phyloP scores from a whole-genome alignment of 2,329 filamentous ascomycete species.

The Scytalidium lignicola region DNA sequence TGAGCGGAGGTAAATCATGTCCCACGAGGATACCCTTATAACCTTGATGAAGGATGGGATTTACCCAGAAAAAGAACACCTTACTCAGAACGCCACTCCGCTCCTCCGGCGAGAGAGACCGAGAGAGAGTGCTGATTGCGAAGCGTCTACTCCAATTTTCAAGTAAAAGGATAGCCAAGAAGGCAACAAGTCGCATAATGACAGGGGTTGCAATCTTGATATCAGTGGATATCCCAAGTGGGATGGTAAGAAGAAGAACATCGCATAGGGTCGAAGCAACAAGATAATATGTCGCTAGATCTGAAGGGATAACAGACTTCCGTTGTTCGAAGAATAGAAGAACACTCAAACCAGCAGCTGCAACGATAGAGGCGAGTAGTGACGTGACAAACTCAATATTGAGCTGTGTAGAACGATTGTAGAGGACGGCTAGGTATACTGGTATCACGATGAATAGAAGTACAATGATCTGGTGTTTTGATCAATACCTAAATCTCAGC shows the following conservation, averaged over 20 bases:
- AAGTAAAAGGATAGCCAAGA: background rate
- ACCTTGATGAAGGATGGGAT: conserved; percentile 1
- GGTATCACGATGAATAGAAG: too few species aligned
- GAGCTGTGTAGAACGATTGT: background rate
- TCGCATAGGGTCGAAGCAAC: conserved; percentile 5
- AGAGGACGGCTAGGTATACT: too few species aligned
- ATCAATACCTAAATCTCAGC: too few species aligned
- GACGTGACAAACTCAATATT: conserved; percentile 3
- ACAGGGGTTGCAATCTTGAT: background rate
- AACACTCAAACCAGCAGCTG: conserved; percentile 11
- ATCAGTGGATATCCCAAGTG: background rate
- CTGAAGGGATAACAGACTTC: conserved; percentile 9
- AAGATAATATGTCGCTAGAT: conserved; percentile 12
- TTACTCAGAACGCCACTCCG: background rate
- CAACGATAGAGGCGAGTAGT: conserved; percentile 8
- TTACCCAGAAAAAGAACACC: conserved; percentile 3
- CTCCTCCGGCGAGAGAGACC: background rate
- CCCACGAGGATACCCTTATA: background rate
- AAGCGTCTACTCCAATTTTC: too few species aligned
- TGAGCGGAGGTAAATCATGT: background rate
- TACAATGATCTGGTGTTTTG: too few species aligned
- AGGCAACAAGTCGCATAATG: conserved; percentile 1
- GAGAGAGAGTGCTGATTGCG: too few species aligned
- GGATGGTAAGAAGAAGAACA: conserved; percentile 1
- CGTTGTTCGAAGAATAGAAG: conserved; percentile 12